phyloP scores from a whole-genome alignment of 2,329 filamentous ascomycete species.

The Talaromyces sp. region DNA sequence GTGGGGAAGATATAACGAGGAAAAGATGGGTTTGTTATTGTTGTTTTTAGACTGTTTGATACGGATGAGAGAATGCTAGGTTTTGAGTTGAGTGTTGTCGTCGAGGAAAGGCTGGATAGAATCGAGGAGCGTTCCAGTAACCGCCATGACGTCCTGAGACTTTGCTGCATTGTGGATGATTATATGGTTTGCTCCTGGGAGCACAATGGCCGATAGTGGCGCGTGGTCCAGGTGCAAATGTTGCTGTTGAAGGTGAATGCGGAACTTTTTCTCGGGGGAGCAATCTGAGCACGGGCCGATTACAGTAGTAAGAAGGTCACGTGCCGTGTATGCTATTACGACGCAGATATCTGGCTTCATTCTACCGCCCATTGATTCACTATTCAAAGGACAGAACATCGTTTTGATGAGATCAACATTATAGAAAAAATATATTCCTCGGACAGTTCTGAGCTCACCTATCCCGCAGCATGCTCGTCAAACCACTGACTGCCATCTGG shows the following conservation, averaged over 20 bases:
- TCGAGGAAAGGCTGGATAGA: conserved; percentile 16
- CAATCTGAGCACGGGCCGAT: conserved; percentile 7
- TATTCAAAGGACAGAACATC: not conserved
- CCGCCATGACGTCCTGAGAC: conserved; percentile 36
- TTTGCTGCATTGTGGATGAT: conserved; percentile 32
- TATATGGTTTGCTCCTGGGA: not conserved
- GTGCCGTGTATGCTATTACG: conserved; percentile 1
- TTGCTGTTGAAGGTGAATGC: not conserved
- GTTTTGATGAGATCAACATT: not conserved
- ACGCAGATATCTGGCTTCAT: conserved; percentile 29
- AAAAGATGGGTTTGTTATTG: conserved; percentile 24
- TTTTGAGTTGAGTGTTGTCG: conserved; percentile 16
- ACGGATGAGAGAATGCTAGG: conserved; percentile 19
- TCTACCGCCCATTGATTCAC: not conserved
- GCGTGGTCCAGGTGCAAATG: not conserved
- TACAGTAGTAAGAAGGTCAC: conserved; percentile 10
- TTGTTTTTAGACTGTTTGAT: conserved; percentile 11
- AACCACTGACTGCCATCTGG: conserved; percentile 27
- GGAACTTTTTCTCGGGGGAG: conserved; percentile 20
- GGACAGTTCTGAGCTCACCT: not conserved
- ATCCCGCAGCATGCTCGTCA: conserved; percentile 22
- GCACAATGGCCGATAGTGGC: conserved; percentile 1
- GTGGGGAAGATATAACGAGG: conserved; percentile 26
- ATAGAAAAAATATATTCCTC: not conserved
- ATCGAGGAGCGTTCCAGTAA: conserved; percentile 33